phyloP scores from a whole-genome alignment of 2,329 filamentous ascomycete species.

The Penicillium sp. region DNA sequence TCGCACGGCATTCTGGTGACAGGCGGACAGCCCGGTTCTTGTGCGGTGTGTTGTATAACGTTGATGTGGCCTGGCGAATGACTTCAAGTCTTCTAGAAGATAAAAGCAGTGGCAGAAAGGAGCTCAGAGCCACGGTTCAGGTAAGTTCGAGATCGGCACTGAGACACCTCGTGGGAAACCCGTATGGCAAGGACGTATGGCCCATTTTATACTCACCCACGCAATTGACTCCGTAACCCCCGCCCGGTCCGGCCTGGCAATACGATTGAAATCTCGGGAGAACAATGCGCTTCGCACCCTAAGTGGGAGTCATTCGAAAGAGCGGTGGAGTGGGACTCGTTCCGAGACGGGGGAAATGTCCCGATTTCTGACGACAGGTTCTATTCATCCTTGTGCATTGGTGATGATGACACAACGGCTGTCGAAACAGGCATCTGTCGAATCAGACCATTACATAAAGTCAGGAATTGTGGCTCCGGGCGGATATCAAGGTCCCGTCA shows the following conservation, averaged over 20 bases:
- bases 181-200: constrained; percentile 12
- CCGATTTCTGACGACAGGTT: constrained; percentile 8
- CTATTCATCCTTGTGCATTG: constrained; percentile 1
- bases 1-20: constrained; percentile 19
- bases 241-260: background rate
- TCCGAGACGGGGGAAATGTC: constrained; percentile 10
- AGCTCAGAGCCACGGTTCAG: background rate
- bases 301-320: background rate
- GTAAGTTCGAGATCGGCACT: constrained; percentile 9
- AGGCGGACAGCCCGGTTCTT: background rate
- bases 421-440: background rate
- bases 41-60: background rate
- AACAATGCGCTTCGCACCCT: background rate
- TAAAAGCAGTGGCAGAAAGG: background rate
- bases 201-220: constrained; percentile 17
- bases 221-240: background rate
- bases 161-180: constrained; percentile 20
- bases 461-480: background rate
- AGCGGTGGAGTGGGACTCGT: constrained; percentile 5
- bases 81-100: constrained; percentile 1
- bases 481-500: constrained; percentile 11
- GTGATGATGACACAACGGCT: background rate
- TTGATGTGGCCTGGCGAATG: background rate
- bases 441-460: constrained; percentile 20
- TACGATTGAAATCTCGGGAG: background rate